A percentile compares a stretch with the other conserved stretches of the same genome.
These are phyloP conservation scores for Sophora flavescens DNA, from an alignment of 306 rosid genomes.

Conservation along the genomic window DNA sequence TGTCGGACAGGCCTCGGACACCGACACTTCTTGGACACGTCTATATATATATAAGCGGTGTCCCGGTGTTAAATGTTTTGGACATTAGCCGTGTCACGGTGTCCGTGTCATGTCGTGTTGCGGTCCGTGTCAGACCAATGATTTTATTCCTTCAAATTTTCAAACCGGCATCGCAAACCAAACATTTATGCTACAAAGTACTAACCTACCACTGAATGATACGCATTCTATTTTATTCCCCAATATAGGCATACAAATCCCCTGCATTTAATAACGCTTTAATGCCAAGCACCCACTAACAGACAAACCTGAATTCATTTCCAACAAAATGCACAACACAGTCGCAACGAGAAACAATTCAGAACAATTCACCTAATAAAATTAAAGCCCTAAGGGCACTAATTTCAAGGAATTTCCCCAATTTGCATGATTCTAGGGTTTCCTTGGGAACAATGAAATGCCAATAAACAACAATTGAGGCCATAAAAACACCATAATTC, in stretches of 20 bases:
- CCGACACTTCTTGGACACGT: no score
- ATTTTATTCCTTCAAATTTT: conserved; percentile 32
- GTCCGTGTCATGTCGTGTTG: no score
- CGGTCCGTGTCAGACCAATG: no score
- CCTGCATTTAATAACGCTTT: conserved; percentile 47
- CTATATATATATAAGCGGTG: no score
- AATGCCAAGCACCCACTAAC: conserved; percentile 38
- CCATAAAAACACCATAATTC: conserved; percentile 62
- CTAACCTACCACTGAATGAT: conserved; percentile 33
- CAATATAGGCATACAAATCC: conserved; percentile 30
- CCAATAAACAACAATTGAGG: conserved; percentile 45
- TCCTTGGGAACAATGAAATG: conserved; percentile 32
- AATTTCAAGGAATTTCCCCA: conserved; percentile 42
- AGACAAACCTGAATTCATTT: conserved; percentile 47
- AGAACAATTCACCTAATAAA: conserved; percentile 45
- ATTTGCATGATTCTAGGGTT: conserved; percentile 76
- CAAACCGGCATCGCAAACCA: conserved; percentile 10
- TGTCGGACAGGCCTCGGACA: no score
- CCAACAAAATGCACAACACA: conserved; percentile 61
- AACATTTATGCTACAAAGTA: conserved; percentile 31
- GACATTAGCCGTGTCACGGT: no score
- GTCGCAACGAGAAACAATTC: conserved; percentile 42
- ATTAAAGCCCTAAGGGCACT: conserved; percentile 53
- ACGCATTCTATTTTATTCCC: conserved; percentile 38
- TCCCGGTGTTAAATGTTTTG: no score